These are phyloP conservation scores for Neurospora sp. DNA, from an alignment of 2,329 filamentous ascomycete species.

Conservation along the genomic window DNA sequence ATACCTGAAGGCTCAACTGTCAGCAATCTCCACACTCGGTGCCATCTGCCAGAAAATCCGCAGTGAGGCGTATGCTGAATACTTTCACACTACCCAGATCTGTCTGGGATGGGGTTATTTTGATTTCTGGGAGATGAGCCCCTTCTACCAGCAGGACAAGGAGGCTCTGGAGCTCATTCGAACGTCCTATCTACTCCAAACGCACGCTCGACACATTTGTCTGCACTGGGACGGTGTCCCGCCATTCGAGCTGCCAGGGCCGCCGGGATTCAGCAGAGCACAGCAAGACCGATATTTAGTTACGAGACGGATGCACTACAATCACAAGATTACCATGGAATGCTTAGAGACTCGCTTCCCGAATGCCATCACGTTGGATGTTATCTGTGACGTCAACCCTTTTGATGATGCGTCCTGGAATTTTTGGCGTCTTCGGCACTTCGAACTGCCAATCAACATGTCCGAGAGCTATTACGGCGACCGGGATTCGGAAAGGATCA, in stretches of 20 bases:
- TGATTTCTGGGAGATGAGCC: too few relatives aligned
- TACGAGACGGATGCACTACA: too few relatives aligned
- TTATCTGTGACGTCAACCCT: neutral
- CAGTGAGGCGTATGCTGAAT: neutral
- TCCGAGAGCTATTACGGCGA: neutral
- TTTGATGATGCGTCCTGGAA: neutral
- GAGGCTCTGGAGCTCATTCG: neutral
- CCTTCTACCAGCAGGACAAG: neutral
- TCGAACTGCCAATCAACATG: neutral
- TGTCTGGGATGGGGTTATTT: neutral
- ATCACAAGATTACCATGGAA: too few relatives aligned
- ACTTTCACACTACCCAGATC: neutral
- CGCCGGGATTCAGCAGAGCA: too few relatives aligned
- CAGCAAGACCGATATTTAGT: too few relatives aligned
- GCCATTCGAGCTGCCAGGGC: too few relatives aligned
- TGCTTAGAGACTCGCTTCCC: neutral
- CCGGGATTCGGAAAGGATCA: neutral
- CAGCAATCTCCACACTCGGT: neutral
- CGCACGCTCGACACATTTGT: neutral
- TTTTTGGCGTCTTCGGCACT: neutral
- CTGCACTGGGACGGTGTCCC: neutral
- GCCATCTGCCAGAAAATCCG: neutral
- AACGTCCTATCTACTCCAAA: neutral
- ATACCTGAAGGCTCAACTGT: neutral
- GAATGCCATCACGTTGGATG: neutral